Evolutionary conservation across 192 early-diverging fungal genomes (phyloP).

Genomic region (Linnemannia elongata): DNA sequence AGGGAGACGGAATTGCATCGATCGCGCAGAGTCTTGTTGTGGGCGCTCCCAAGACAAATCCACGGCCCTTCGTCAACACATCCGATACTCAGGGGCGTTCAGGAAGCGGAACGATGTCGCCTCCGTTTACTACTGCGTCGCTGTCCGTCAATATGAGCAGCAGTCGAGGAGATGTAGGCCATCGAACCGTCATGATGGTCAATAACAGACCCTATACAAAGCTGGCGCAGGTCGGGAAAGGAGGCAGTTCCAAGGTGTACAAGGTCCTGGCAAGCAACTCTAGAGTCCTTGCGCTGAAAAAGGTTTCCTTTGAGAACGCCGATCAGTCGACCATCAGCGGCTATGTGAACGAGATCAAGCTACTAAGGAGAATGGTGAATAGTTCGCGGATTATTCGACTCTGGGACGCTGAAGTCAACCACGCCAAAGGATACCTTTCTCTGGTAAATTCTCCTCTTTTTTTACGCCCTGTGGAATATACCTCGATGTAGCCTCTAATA

Average conservation of each 20-base stretch:
- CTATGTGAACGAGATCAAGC: slow-evolving; percentile 88
- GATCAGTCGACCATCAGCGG: slow-evolving; percentile 76
- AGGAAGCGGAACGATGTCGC: background rate
- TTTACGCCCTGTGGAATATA: background rate
- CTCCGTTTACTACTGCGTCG: background rate
- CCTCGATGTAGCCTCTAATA: background rate
- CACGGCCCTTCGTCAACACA: background rate
- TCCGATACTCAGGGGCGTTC: background rate
- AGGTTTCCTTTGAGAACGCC: slow-evolving; percentile 78
- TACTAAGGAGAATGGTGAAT: slow-evolving; percentile 76
- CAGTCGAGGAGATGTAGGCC: slow-evolving; percentile 17
- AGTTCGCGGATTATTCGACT: slow-evolving; percentile 85
- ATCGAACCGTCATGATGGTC: slow-evolving; percentile 36
- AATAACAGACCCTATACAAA: slow-evolving; percentile 37
- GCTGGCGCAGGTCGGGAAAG: slow-evolving; percentile 75
- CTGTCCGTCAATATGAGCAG: background rate
- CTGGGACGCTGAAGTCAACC: slow-evolving; percentile 80
- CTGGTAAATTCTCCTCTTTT: slow-evolving; percentile 69
- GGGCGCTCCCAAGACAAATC: slow-evolving; percentile 16
- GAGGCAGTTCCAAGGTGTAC: slow-evolving; percentile 93
- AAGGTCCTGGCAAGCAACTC: slow-evolving; percentile 79
- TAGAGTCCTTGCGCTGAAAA: slow-evolving; percentile 86
- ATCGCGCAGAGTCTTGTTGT: slow-evolving; percentile 43
- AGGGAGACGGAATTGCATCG: slow-evolving; percentile 36
- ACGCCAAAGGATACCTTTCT: slow-evolving; percentile 68